These are phyloP conservation scores for Hypoxylon subgilvum DNA, from an alignment of 495 filamentous ascomycete species.

Conservation along the genomic window DNA sequence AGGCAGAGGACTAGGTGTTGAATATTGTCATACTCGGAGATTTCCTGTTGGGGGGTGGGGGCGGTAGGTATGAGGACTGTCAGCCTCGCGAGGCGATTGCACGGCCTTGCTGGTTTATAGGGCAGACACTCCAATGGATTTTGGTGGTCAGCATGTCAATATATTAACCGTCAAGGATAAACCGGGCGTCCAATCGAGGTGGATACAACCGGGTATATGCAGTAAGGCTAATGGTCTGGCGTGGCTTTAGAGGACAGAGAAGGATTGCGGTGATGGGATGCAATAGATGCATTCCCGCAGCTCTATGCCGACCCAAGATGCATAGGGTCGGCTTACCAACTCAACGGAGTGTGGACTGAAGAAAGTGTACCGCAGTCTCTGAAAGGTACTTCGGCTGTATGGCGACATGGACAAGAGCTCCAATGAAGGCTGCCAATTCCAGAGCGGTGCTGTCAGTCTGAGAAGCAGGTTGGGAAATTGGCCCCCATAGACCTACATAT, in stretches of 20 bases:
- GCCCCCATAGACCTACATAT: slow-evolving; percentile 11
- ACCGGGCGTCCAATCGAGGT: slow-evolving; percentile 2
- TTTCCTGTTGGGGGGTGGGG: not conserved
- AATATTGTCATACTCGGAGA: not conserved
- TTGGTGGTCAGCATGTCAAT: slow-evolving; percentile 20
- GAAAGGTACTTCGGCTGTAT: slow-evolving; percentile 10
- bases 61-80: too few species aligned
- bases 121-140: slow-evolving; percentile 4
- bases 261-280: slow-evolving; percentile 16
- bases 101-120: slow-evolving; percentile 1
- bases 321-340: slow-evolving; percentile 19
- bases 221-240: slow-evolving; percentile 9
- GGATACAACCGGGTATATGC: slow-evolving; percentile 19
- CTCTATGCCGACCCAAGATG: slow-evolving; percentile 28
- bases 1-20: not conserved
- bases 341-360: slow-evolving; percentile 5
- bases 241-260: slow-evolving; percentile 8
- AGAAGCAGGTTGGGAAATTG: not conserved
- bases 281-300: slow-evolving; percentile 24
- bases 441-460: not conserved
- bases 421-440: slow-evolving; percentile 8
- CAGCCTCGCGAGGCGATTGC: slow-evolving; percentile 23
- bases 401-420: not conserved
- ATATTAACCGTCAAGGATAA: slow-evolving; percentile 10
- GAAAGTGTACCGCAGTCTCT: slow-evolving; percentile 3